Conservation (phyloP, 108 stramenopile species). For the Nitzschia inconspicua region DNA sequence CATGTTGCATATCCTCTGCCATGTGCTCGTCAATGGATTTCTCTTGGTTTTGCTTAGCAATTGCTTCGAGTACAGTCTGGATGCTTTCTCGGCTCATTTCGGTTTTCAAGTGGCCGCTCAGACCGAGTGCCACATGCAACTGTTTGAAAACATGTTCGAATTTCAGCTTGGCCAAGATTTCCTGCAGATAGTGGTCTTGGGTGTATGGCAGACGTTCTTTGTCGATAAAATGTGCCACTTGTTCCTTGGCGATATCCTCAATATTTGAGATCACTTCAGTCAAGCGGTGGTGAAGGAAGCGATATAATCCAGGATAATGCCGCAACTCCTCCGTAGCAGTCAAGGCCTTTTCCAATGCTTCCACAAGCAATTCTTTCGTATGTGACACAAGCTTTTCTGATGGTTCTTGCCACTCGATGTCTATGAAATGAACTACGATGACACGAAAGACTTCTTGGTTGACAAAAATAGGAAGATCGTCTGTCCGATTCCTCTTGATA, state of each 20-base stretch:
- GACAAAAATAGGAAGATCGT: conserved; percentile 52
- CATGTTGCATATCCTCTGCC: conserved; percentile 58
- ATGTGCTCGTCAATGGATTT: conserved; percentile 49
- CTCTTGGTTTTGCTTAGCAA: conserved; percentile 42
- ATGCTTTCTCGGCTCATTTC: conserved; percentile 26
- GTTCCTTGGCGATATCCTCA: conserved; percentile 25
- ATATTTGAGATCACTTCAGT: conserved; percentile 45
- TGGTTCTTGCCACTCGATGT: conserved; percentile 44
- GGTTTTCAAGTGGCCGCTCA: not conserved
- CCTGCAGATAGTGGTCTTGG: not conserved
- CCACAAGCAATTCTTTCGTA: not conserved
- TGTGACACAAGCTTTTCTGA: conserved; percentile 27
- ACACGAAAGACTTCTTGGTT: conserved; percentile 45
- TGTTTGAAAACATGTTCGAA: not conserved
- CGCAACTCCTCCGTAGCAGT: not conserved
- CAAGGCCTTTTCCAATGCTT: not conserved
- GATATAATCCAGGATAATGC: not conserved
- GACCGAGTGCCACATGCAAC: not conserved
- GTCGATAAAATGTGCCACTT: not conserved
- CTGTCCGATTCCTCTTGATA: conserved; percentile 41
- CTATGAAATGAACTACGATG: conserved; percentile 46
- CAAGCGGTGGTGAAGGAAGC: not conserved
- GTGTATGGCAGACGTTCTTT: not conserved
- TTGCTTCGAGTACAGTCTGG: conserved; percentile 27
- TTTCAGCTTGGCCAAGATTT: not conserved